Conservation (phyloP, 139 green algal genomes). For the Coelastrella sp. region DNA sequence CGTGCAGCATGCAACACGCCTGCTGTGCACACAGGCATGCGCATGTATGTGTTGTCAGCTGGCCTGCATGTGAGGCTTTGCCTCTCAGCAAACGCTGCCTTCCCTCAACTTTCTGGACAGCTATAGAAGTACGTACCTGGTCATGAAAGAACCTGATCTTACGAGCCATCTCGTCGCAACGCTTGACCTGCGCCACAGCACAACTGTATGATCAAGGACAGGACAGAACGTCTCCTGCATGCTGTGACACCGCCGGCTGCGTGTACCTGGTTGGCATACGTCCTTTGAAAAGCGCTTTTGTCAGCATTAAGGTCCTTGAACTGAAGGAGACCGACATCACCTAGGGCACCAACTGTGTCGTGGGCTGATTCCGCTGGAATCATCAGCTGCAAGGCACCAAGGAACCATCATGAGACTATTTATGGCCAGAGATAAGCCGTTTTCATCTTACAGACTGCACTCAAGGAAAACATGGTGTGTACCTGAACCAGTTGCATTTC, state of each 20-base stretch:
- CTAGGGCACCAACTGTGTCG: slow-evolving; percentile 90
- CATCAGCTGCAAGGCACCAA: slow-evolving; percentile 87
- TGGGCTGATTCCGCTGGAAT: slow-evolving; percentile 96
- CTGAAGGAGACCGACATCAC: slow-evolving; percentile 90
- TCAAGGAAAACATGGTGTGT: background rate
- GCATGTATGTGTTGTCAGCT: too few species aligned
- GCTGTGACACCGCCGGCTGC: background rate
- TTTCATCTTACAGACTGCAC: too few species aligned
- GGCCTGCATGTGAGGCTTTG: too few species aligned
- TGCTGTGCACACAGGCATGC: too few species aligned
- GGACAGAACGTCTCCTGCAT: background rate
- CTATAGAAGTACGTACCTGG: slow-evolving; percentile 67
- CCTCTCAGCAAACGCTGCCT: too few species aligned
- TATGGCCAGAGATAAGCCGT: too few species aligned
- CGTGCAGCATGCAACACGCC: too few species aligned
- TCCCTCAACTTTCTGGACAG: background rate
- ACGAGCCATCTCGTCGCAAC: slow-evolving; percentile 97
- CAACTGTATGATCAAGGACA: background rate
- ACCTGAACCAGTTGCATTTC: slow-evolving; percentile 98
- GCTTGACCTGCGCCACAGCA: slow-evolving; percentile 87
- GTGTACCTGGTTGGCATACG: slow-evolving; percentile 90
- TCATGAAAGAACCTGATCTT: slow-evolving; percentile 96
- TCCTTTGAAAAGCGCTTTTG: slow-evolving; percentile 94
- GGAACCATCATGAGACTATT: too few species aligned
- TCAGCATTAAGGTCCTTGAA: slow-evolving; percentile 96